A percentile compares a stretch with the other conserved stretches of the same genome.
phyloP scores from a whole-genome alignment of 108 stramenopile species.

The Mayamaea pseudoterrestris region DNA sequence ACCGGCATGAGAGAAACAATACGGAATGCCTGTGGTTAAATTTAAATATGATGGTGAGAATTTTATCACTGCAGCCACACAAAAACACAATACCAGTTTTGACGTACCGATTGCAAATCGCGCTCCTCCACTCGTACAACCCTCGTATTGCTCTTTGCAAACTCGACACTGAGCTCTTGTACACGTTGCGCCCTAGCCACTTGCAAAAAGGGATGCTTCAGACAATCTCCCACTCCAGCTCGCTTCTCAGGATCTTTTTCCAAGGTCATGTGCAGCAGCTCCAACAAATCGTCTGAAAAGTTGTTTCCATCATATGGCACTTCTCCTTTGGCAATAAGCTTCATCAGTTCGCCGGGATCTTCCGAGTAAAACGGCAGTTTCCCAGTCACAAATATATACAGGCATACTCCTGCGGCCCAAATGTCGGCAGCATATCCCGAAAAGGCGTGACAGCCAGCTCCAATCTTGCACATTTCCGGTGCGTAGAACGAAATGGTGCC shows the following conservation, averaged over 20 bases:
- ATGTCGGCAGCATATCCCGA: slow-evolving; percentile 82
- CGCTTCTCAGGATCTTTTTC: slow-evolving; percentile 54
- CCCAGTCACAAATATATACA: slow-evolving; percentile 80
- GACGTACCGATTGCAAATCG: slow-evolving; percentile 6
- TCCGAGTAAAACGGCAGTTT: slow-evolving; percentile 73
- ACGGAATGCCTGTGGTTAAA: slow-evolving; percentile 17
- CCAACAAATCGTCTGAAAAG: slow-evolving; percentile 37
- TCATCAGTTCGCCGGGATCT: slow-evolving; percentile 50
- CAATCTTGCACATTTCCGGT: slow-evolving; percentile 71
- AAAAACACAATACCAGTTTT: background rate
- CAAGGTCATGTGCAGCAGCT: slow-evolving; percentile 44
- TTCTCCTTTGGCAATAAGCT: slow-evolving; percentile 38
- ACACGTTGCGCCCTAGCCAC: slow-evolving; percentile 27
- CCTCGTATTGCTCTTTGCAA: slow-evolving; percentile 5
- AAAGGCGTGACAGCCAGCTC: slow-evolving; percentile 26
- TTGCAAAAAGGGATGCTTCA: slow-evolving; percentile 57
- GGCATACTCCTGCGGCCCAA: slow-evolving; percentile 86
- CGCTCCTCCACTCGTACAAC: slow-evolving; percentile 1
- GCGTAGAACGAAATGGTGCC: slow-evolving; percentile 84
- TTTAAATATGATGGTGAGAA: background rate
- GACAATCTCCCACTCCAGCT: slow-evolving; percentile 75
- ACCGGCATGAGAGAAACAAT: slow-evolving; percentile 27
- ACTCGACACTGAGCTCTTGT: slow-evolving; percentile 1
- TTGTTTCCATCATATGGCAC: slow-evolving; percentile 30
- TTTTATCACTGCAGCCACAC: background rate